phyloP scores from a whole-genome alignment of 257 asterid genomes.

The Ilex asprella region DNA sequence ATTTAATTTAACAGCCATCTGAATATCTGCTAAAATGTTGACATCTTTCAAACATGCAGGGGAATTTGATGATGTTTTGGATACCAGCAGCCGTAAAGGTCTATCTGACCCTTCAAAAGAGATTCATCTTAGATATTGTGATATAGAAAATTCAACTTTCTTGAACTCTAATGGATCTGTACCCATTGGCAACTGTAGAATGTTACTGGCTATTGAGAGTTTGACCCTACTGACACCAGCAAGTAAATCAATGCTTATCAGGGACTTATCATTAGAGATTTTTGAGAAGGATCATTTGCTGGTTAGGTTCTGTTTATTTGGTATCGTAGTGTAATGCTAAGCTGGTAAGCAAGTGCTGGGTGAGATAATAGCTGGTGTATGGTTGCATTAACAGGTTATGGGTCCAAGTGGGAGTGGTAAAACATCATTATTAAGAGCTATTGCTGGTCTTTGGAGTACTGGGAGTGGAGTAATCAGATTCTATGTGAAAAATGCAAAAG shows the following conservation, averaged over 20 bases:
- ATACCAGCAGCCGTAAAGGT: slow-evolving; percentile 27
- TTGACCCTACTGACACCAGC: slow-evolving; percentile 72
- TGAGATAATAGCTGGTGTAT: slow-evolving; percentile 15
- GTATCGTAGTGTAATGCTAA: slow-evolving; percentile 14
- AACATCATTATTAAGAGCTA: slow-evolving; percentile 74
- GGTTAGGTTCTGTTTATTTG: slow-evolving; percentile 36
- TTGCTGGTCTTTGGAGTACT: slow-evolving; percentile 89
- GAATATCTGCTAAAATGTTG: slow-evolving; percentile 2
- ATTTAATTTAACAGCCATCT: slow-evolving; percentile 2
- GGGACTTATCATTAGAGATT: slow-evolving; percentile 66
- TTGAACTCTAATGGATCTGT: slow-evolving; percentile 47
- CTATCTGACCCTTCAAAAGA: slow-evolving; percentile 34
- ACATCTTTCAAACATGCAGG: slow-evolving; percentile 40
- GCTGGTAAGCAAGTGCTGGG: slow-evolving; percentile 2
- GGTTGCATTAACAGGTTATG: slow-evolving; percentile 59
- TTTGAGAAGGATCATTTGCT: slow-evolving; percentile 63
- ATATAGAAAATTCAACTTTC: slow-evolving; percentile 15
- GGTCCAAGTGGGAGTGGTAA: slow-evolving; percentile 99
- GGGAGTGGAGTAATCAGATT: slow-evolving; percentile 71
- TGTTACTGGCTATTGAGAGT: slow-evolving; percentile 46
- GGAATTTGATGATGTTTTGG: slow-evolving; percentile 85
- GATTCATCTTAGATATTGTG: slow-evolving; percentile 39
- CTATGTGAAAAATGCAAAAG: slow-evolving; percentile 31
- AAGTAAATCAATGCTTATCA: slow-evolving; percentile 53
- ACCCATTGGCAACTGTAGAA: slow-evolving; percentile 24